Percentiles rank a stretch among this genome's conserved stretches.
phyloP scores from a whole-genome alignment of 169 alveolate genomes.

The Plasmodium vinckei region DNA sequence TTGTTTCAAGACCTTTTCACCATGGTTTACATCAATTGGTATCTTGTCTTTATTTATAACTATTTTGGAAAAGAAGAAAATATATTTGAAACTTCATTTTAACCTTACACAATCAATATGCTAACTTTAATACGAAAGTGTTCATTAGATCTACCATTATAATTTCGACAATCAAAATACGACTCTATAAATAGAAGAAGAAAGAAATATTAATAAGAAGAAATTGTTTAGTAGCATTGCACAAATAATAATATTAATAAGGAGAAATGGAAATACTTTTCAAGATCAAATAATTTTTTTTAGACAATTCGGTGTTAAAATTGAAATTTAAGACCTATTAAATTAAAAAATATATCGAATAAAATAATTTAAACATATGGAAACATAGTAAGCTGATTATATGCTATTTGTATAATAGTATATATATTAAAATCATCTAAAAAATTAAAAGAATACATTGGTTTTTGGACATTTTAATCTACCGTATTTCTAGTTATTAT shows the following conservation, averaged over 20 bases:
- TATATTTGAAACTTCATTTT: background rate
- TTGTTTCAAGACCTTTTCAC: conserved; percentile 22
- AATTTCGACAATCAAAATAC: conserved; percentile 49
- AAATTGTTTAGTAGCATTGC: background rate
- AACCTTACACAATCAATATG: background rate
- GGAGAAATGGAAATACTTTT: conserved; percentile 22
- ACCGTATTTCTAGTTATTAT: too few species aligned
- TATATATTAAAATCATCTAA: background rate
- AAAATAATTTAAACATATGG: background rate
- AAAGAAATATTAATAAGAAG: background rate
- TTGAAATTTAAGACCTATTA: conserved; percentile 42
- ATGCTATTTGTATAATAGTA: too few species aligned
- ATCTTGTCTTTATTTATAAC: background rate
- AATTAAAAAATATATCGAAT: background rate
- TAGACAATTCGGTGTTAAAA: conserved; percentile 17
- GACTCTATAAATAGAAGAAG: conserved; percentile 11
- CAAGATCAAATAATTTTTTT: conserved; percentile 48
- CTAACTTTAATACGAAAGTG: too few species aligned
- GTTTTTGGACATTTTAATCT: too few species aligned
- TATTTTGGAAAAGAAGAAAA: background rate
- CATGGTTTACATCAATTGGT: conserved; percentile 24
- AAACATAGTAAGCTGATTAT: background rate
- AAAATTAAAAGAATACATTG: too few species aligned
- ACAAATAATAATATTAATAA: background rate
- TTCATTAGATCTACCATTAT: conserved; percentile 26